Conservation (phyloP, 2,329 filamentous ascomycete genomes). For the Cladosporium phlei region DNA sequence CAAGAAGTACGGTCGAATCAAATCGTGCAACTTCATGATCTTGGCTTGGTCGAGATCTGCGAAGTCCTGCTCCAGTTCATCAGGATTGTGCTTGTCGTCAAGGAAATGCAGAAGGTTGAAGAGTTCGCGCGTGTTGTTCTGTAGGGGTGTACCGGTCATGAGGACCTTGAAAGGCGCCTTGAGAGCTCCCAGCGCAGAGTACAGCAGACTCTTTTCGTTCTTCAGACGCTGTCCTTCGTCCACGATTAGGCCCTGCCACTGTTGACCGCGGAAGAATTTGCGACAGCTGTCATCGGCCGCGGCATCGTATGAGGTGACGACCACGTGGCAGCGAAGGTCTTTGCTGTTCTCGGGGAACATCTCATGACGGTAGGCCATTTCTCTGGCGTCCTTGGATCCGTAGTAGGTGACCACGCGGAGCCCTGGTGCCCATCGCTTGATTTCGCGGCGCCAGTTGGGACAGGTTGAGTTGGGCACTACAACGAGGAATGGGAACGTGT, state of each 20-base stretch:
- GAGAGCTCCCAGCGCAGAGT: slow-evolving; percentile 66
- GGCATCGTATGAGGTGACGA: slow-evolving; percentile 92
- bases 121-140: slow-evolving; percentile 91
- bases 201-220: slow-evolving; percentile 81
- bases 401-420: slow-evolving; percentile 90
- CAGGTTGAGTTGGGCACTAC: slow-evolving; percentile 94
- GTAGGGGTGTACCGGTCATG: slow-evolving; percentile 82
- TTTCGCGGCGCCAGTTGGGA: slow-evolving; percentile 95
- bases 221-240: slow-evolving; percentile 96
- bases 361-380: slow-evolving; percentile 75
- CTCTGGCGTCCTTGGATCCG: slow-evolving; percentile 68
- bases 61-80: slow-evolving; percentile 69
- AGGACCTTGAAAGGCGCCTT: slow-evolving; percentile 79
- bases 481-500: slow-evolving; percentile 86
- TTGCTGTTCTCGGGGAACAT: slow-evolving; percentile 65
- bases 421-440: slow-evolving; percentile 85
- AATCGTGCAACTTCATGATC: slow-evolving; percentile 70
- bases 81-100: slow-evolving; percentile 66
- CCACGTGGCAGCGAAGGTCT: slow-evolving; percentile 79
- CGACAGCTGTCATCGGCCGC: slow-evolving; percentile 68
- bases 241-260: slow-evolving; percentile 84
- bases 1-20: slow-evolving; percentile 69
- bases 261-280: slow-evolving; percentile 62
- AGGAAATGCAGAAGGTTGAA: slow-evolving; percentile 97
- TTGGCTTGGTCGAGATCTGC: slow-evolving; percentile 76